These are phyloP conservation scores for Salinomyces thailandicus DNA, from an alignment of 2,329 filamentous ascomycete species.

Conservation along the genomic window DNA sequence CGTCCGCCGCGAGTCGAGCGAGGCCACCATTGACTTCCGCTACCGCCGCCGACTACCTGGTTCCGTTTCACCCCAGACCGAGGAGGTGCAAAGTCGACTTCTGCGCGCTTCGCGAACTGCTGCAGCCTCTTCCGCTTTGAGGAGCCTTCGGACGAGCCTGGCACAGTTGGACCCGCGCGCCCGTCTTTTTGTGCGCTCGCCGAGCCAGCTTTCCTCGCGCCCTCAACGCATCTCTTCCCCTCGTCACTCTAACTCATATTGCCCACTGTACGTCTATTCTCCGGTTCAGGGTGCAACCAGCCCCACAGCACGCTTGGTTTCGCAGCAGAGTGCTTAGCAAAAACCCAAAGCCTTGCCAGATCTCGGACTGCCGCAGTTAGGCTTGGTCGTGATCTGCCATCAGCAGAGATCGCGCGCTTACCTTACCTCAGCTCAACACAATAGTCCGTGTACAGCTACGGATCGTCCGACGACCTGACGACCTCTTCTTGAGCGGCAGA, in stretches of 20 bases:
- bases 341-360: too few relatives aligned
- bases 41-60: constrained; percentile 10
- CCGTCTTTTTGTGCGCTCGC: constrained; percentile 9
- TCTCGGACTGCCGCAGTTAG: too few relatives aligned
- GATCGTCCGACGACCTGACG: too few relatives aligned
- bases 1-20: constrained; percentile 6
- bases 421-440: too few relatives aligned
- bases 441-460: too few relatives aligned
- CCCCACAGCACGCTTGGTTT: constrained; percentile 6
- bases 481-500: too few relatives aligned
- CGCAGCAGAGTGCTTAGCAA: constrained; percentile 1
- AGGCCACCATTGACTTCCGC: background rate
- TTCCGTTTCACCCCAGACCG: constrained; percentile 8
- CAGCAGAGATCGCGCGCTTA: too few relatives aligned
- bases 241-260: constrained; percentile 1
- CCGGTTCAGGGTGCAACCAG: constrained; percentile 13
- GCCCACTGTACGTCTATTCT: constrained; percentile 14
- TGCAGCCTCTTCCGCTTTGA: constrained; percentile 16
- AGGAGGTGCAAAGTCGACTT: constrained; percentile 7
- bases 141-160: constrained; percentile 3
- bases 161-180: constrained; percentile 13
- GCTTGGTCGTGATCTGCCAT: too few relatives aligned
- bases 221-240: constrained; percentile 6
- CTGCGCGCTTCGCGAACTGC: constrained; percentile 11
- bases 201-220: constrained; percentile 8